Evolutionary conservation across 2,329 filamentous ascomycete species (phyloP).

Genomic region (Xylaria sp.): DNA sequence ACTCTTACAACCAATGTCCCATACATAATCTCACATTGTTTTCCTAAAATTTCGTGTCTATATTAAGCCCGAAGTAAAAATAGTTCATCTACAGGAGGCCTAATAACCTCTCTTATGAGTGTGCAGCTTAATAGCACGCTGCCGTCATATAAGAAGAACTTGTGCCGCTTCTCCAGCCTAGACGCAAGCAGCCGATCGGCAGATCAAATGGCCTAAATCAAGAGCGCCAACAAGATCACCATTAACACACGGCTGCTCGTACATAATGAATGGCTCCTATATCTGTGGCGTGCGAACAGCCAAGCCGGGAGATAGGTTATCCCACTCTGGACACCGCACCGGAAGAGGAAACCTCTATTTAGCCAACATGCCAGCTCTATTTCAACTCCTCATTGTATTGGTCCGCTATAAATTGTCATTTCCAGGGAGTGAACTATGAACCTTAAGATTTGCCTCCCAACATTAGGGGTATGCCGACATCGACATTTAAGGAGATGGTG

Average conservation of each 20-base stretch:
- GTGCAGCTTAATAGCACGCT: neutral
- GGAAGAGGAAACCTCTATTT: conserved; percentile 34
- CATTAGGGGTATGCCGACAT: neutral
- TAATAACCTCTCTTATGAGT: neutral
- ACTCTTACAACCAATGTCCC: too few species aligned
- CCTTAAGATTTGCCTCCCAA: neutral
- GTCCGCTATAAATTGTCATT: conserved; percentile 28
- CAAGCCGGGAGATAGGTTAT: conserved; percentile 37
- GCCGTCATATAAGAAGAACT: neutral
- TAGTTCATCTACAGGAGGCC: too few species aligned
- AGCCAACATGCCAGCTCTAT: conserved; percentile 33
- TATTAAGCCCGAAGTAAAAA: neutral
- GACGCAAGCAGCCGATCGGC: conserved; percentile 15
- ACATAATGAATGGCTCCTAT: neutral
- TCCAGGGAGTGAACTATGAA: conserved; percentile 6
- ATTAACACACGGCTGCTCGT: neutral
- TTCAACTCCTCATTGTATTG: conserved; percentile 23
- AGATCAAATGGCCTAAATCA: conserved; percentile 18
- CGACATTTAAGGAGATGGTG: conserved; percentile 22
- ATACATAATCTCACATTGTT: too few species aligned
- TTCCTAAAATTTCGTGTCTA: neutral
- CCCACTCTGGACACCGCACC: conserved; percentile 21
- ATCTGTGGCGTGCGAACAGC: conserved; percentile 15
- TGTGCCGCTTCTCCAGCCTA: conserved; percentile 18
- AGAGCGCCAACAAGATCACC: neutral